phyloP scores from a whole-genome alignment of 768 basidiomycete species.

The Kockovaella imperatae region DNA sequence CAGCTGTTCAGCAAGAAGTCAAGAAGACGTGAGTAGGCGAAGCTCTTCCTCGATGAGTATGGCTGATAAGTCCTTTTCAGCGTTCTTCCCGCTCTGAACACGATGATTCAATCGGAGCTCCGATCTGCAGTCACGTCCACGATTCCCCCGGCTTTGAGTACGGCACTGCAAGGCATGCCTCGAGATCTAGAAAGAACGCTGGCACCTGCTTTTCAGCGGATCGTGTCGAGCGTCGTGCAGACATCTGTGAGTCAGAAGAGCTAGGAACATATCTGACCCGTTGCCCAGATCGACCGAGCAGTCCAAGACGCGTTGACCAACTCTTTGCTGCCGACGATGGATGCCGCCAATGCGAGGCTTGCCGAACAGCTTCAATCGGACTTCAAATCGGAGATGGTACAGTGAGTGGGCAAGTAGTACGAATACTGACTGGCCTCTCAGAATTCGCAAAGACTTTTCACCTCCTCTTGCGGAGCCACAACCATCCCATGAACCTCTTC shows the following conservation, averaged over 20 bases:
- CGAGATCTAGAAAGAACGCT: conserved; percentile 22
- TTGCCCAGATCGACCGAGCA: conserved; percentile 13
- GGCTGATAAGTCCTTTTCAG: background rate
- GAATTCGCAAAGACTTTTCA: conserved; percentile 31
- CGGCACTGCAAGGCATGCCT: conserved; percentile 15
- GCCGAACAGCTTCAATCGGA: conserved; percentile 26
- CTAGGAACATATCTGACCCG: background rate
- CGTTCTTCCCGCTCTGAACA: conserved; percentile 18
- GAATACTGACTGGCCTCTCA: conserved; percentile 2
- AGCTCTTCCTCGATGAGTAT: background rate
- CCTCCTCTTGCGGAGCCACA: conserved; percentile 4
- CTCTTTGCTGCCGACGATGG: conserved; percentile 24
- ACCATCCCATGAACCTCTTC: conserved; percentile 3
- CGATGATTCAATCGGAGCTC: conserved; percentile 17
- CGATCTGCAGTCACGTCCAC: conserved; percentile 7
- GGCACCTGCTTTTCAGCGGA: conserved; percentile 15
- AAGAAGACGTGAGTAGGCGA: conserved; percentile 18
- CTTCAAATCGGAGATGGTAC: conserved; percentile 35
- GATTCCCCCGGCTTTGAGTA: conserved; percentile 16
- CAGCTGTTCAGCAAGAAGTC: conserved; percentile 13
- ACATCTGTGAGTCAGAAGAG: conserved; percentile 8
- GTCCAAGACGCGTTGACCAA: conserved; percentile 20
- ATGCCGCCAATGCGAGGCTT: conserved; percentile 5
- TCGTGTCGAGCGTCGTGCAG: conserved; percentile 7
- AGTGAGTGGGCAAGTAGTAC: conserved; percentile 14